Evolutionary conservation across 306 rosid genomes (phyloP).

Genomic region (Ochetophila trinervis): DNA sequence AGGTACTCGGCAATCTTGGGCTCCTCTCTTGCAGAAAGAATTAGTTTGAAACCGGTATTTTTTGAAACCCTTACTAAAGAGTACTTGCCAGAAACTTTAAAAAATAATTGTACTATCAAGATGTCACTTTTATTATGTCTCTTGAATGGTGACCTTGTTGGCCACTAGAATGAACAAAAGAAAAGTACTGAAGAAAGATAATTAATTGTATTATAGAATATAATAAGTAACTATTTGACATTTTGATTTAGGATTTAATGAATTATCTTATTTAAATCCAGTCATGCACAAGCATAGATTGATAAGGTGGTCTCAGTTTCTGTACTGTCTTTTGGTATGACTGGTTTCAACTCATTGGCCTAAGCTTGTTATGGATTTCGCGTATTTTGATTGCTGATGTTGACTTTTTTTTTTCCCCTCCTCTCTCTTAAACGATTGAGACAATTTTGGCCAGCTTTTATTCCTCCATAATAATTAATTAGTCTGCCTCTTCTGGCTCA

Average conservation of each 20-base stretch:
- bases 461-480: neutral
- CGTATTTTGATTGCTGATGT: no score
- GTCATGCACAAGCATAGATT: no score
- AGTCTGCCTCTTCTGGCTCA: neutral
- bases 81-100: neutral
- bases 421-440: no score
- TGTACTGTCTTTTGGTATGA: no score
- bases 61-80: neutral
- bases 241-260: no score
- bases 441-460: neutral
- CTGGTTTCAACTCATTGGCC: no score
- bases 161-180: neutral
- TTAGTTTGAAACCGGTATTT: slow-evolving; percentile 71
- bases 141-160: neutral
- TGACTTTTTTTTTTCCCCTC: no score
- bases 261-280: no score
- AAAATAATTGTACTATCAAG: neutral
- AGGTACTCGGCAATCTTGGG: slow-evolving; percentile 98
- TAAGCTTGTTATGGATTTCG: no score
- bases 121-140: neutral
- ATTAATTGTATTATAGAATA: neutral
- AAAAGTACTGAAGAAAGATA: slow-evolving; percentile 2
- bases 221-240: neutral
- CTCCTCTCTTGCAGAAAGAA: slow-evolving; percentile 55
- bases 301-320: no score